Conservation (phyloP, 2,329 filamentous ascomycete genomes). For the Alternaria infectoria region DNA sequence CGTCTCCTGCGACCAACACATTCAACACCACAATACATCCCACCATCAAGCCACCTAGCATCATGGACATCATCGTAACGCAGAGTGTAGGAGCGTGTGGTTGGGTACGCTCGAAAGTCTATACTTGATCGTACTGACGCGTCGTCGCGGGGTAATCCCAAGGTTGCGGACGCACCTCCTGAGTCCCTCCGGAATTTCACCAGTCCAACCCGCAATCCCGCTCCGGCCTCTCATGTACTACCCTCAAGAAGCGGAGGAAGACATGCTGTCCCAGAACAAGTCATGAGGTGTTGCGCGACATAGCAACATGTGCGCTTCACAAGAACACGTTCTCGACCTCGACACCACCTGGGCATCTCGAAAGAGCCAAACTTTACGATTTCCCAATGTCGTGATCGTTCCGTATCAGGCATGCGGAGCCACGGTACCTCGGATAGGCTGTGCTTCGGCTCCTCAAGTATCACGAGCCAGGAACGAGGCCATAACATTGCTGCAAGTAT, state of each 20-base stretch:
- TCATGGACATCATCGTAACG: background rate
- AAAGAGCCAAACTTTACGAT: background rate
- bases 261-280: background rate
- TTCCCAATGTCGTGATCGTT: background rate
- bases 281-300: background rate
- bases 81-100: background rate
- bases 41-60: background rate
- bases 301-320: background rate
- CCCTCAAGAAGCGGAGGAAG: background rate
- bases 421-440: background rate
- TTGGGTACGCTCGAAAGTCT: background rate
- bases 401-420: background rate
- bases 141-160: background rate
- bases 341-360: background rate
- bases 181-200: background rate
- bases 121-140: background rate
- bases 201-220: background rate
- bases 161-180: background rate
- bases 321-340: background rate
- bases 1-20: background rate
- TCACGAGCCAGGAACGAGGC: background rate
- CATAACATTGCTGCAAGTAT: background rate
- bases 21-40: background rate
- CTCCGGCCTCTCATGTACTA: background rate
- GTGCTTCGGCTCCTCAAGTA: background rate